These are phyloP conservation scores for Ophiostoma pallidulum DNA, from an alignment of 2,329 filamentous ascomycete genomes.

Conservation along the genomic window DNA sequence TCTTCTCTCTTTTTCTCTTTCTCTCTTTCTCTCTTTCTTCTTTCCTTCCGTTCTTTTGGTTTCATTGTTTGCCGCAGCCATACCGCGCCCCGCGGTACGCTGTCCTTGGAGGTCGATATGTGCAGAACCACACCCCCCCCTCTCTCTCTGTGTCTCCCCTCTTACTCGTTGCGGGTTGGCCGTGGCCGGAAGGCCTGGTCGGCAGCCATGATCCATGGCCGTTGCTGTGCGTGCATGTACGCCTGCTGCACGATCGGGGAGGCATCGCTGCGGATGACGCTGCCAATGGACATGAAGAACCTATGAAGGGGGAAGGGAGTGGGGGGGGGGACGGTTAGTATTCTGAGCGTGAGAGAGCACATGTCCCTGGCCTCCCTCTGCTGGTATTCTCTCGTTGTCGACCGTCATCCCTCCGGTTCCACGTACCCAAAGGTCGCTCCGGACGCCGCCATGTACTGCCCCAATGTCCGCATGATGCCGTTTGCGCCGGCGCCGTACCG, in stretches of 20 bases:
- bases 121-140: too few species aligned
- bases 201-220: constrained; percentile 57
- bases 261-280: constrained; percentile 79
- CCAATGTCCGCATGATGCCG: constrained; percentile 85
- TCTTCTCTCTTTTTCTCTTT: too few species aligned
- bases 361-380: too few species aligned
- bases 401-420: neutral
- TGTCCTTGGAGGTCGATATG: too few species aligned
- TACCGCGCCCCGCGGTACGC: too few species aligned
- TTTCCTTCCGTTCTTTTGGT: too few species aligned
- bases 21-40: too few species aligned
- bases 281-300: constrained; percentile 99
- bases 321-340: too few species aligned
- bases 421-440: constrained; percentile 89
- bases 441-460: constrained; percentile 94
- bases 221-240: constrained; percentile 64
- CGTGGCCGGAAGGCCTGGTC: constrained; percentile 31
- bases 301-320: constrained; percentile 28
- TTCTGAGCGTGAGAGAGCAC: neutral
- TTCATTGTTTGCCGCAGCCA: too few species aligned
- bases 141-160: too few species aligned
- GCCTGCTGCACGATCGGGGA: constrained; percentile 65
- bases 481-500: constrained; percentile 88
- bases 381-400: too few species aligned
- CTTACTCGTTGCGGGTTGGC: constrained; percentile 17